A percentile compares a stretch with the other conserved stretches of the same genome.
These are phyloP conservation scores for Leccinum imitatum DNA, from an alignment of 768 basidiomycete genomes.

Conservation along the genomic window DNA sequence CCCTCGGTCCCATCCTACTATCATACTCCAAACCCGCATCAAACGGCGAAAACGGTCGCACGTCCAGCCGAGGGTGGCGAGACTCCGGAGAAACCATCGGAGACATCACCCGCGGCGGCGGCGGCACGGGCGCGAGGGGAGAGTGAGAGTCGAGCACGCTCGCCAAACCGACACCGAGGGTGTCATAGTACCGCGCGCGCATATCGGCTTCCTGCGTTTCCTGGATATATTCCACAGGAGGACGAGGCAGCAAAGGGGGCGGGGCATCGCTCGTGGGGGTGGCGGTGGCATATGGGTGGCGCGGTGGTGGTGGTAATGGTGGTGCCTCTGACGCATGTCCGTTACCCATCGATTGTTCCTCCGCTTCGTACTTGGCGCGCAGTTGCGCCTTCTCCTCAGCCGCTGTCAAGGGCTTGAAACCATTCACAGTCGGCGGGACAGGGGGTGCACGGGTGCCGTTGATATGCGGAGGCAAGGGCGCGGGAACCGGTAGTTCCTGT, in stretches of 20 bases:
- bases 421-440: constrained; percentile 25
- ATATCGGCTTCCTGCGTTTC: constrained; percentile 78
- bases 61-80: constrained; percentile 29
- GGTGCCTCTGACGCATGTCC: constrained; percentile 36
- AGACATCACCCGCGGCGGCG: constrained; percentile 15
- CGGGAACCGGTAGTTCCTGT: constrained; percentile 9
- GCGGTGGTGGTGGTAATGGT: background rate
- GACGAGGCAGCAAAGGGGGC: constrained; percentile 74
- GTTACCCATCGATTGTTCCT: constrained; percentile 39
- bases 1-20: background rate
- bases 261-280: background rate
- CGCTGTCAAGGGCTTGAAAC: constrained; percentile 51
- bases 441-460: constrained; percentile 34
- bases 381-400: constrained; percentile 79
- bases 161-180: constrained; percentile 19
- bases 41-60: constrained; percentile 52
- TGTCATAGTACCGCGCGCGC: constrained; percentile 44
- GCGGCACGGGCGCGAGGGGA: constrained; percentile 16
- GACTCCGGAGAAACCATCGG: background rate
- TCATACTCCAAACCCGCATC: constrained; percentile 30
- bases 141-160: constrained; percentile 37
- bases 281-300: constrained; percentile 16
- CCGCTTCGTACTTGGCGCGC: constrained; percentile 59
- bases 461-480: constrained; percentile 26
- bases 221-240: constrained; percentile 76